A percentile compares a stretch with the other conserved stretches of the same genome.
Conservation (phyloP, 176 grass and related monocot species). For the Lolium multiflorum region DNA sequence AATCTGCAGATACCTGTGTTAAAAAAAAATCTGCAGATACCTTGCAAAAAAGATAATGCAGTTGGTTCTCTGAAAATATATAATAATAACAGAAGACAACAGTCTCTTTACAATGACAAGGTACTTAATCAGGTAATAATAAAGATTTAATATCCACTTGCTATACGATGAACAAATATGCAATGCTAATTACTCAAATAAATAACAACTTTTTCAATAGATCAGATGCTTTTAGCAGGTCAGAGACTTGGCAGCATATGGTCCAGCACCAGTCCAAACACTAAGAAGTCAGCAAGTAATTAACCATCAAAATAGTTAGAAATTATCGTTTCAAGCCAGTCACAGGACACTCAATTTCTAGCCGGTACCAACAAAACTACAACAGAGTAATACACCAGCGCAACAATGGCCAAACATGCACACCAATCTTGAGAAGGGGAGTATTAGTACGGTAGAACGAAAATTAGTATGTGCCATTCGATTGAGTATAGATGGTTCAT, state of each 20-base stretch:
- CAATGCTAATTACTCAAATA: constrained; percentile 14
- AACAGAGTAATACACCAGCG: neutral
- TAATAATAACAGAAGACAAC: neutral
- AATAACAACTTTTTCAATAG: constrained; percentile 10
- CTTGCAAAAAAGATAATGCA: constrained; percentile 1
- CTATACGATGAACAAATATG: neutral
- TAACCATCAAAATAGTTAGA: constrained; percentile 7
- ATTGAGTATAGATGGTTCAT: neutral
- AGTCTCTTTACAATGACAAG: neutral
- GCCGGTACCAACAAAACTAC: neutral
- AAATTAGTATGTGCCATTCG: neutral
- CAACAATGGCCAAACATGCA: constrained; percentile 13
- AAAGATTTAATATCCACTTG: neutral
- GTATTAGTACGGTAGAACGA: constrained; percentile 4
- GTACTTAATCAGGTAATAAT: constrained; percentile 1
- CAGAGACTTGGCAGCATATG: neutral
- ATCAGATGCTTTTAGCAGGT: neutral
- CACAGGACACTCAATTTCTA: constrained; percentile 6
- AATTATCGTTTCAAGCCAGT: neutral
- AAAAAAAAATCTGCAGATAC: constrained; percentile 23
- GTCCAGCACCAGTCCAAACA: constrained; percentile 15
- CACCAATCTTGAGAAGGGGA: neutral
- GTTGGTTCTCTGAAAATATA: neutral
- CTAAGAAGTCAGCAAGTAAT: constrained; percentile 12
- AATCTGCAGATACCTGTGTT: constrained; percentile 1